phyloP scores from a whole-genome alignment of 1,139 yeast genomes.

The Cylindricascospora bacillispora region DNA sequence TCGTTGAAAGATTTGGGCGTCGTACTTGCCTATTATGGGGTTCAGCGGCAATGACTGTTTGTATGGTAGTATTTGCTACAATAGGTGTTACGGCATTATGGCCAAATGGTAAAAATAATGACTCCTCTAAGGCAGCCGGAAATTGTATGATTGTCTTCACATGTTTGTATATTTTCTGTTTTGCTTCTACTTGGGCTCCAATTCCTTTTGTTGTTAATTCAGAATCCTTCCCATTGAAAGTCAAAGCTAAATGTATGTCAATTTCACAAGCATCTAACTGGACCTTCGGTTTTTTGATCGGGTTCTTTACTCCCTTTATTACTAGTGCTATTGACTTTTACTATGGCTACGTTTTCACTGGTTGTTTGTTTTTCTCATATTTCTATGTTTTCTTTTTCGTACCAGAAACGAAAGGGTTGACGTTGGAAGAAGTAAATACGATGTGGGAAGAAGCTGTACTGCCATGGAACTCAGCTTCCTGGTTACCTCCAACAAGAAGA shows the following conservation, averaged over 20 bases:
- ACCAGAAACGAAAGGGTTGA: conserved; percentile 60
- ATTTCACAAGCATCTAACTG: conserved; percentile 57
- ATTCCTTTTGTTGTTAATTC: conserved; percentile 59
- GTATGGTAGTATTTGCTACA: conserved; percentile 42
- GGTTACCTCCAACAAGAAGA: conserved; percentile 28
- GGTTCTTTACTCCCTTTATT: conserved; percentile 67
- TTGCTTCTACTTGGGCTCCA: conserved; percentile 84
- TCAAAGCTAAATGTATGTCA: conserved; percentile 26
- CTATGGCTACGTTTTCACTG: conserved; percentile 69
- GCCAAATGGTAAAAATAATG: conserved; percentile 2
- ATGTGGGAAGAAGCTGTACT: conserved; percentile 34
- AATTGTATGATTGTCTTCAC: conserved; percentile 53
- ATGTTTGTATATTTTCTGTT: conserved; percentile 60
- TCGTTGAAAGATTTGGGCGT: conserved; percentile 53
- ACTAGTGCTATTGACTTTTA: conserved; percentile 31
- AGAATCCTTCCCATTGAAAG: conserved; percentile 61
- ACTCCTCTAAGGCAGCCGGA: conserved; percentile 2
- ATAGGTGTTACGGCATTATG: conserved; percentile 2
- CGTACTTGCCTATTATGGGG: conserved; percentile 49
- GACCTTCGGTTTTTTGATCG: conserved; percentile 61
- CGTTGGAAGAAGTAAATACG: conserved; percentile 62
- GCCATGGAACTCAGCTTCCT: conserved; percentile 35
- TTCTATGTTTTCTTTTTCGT: conserved; percentile 56
- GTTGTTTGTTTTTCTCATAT: conserved; percentile 49
- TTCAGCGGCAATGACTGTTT: conserved; percentile 44